These are phyloP conservation scores for Podila epicladia DNA, from an alignment of 192 early-diverging fungal species.

Conservation along the genomic window DNA sequence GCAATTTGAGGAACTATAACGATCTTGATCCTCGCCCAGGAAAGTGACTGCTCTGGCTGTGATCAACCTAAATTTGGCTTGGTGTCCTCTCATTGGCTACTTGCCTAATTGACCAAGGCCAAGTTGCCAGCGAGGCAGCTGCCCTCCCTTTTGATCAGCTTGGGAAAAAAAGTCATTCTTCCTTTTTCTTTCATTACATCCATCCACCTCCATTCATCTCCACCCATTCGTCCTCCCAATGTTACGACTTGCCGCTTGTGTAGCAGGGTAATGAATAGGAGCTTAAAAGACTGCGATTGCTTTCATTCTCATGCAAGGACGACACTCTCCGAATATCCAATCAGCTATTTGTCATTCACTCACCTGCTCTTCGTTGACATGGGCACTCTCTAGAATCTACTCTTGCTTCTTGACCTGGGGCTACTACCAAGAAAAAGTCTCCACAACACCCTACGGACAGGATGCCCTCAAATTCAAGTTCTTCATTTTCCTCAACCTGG, in stretches of 20 bases:
- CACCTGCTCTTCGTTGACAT: neutral
- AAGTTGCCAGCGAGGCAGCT: neutral
- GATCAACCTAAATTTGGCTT: too few species aligned
- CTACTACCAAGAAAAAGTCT: constrained; percentile 92
- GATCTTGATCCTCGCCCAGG: too few species aligned
- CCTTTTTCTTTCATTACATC: neutral
- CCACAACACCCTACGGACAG: constrained; percentile 80
- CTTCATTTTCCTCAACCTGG: constrained; percentile 91
- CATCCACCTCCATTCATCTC: neutral
- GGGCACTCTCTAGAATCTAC: constrained; percentile 75
- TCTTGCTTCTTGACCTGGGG: constrained; percentile 97
- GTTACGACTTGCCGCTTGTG: neutral
- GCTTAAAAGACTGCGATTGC: neutral
- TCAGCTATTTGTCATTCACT: neutral
- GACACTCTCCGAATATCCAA: neutral
- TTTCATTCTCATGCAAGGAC: neutral
- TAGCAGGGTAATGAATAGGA: neutral
- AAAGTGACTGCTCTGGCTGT: too few species aligned
- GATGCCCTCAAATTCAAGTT: constrained; percentile 79
- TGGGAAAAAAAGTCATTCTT: neutral
- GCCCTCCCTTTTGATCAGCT: neutral
- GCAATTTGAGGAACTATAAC: too few species aligned
- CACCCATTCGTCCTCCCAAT: neutral
- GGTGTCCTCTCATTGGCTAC: too few species aligned
- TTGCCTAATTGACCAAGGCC: too few species aligned